These are phyloP conservation scores for Angomonas desouzai DNA, from an alignment of 208 protist genomes.

Conservation along the genomic window DNA sequence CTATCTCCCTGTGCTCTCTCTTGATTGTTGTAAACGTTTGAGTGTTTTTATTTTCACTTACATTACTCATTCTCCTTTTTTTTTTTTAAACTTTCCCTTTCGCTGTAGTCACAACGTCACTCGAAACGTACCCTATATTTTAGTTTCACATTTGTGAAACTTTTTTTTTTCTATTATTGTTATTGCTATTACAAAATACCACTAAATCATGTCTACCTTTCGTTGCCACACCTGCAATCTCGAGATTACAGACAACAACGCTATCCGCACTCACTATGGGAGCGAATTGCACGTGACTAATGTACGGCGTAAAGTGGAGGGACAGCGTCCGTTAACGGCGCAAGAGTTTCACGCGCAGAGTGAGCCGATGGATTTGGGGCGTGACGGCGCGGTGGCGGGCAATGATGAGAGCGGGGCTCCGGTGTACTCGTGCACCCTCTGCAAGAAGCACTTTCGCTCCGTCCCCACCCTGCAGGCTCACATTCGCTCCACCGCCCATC, in stretches of 20 bases:
- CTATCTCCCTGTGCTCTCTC: no score
- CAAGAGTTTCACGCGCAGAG: slow-evolving; percentile 41
- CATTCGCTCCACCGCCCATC: slow-evolving; percentile 85
- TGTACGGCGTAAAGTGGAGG: slow-evolving; percentile 81
- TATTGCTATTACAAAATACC: no score
- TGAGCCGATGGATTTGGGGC: background rate
- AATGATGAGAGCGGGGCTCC: slow-evolving; percentile 38
- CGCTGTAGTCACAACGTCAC: no score
- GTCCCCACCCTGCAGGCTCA: slow-evolving; percentile 89
- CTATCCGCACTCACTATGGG: slow-evolving; percentile 64
- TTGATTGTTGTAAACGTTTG: no score
- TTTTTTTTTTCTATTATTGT: no score
- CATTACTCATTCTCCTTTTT: no score
- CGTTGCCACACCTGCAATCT: slow-evolving; percentile 78
- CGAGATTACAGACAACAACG: slow-evolving; percentile 43
- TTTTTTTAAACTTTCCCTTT: no score
- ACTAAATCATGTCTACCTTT: slow-evolving; percentile 44
- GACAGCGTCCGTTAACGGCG: slow-evolving; percentile 55
- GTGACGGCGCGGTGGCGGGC: slow-evolving; percentile 10
- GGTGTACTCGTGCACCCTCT: slow-evolving; percentile 84
- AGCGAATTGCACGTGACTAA: slow-evolving; percentile 81
- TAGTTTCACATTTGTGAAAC: no score
- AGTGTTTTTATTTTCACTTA: no score
- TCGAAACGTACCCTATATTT: no score
- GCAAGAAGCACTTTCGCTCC: slow-evolving; percentile 87